Evolutionary conservation across 768 basidiomycete genomes (phyloP), one percentile per base, ranked within the genome.

Genomic region (Crucibulum laeve): DNA sequence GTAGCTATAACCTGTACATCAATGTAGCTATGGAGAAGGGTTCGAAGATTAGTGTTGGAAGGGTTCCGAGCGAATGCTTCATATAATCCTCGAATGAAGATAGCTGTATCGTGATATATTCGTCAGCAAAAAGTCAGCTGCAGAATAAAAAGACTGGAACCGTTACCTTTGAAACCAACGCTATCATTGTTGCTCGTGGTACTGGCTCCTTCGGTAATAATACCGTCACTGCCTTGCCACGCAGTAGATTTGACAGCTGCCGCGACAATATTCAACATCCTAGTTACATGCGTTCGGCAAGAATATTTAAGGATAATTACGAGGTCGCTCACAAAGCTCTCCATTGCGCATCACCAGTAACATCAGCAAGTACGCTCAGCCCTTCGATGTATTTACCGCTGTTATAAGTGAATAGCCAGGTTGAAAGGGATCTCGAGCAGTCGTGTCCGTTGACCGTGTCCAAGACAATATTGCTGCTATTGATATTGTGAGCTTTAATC

Each of bases 331-430:
- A 76, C 73, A 76, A 45, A 1, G 48, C 55, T 28, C 50, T 67
- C 73, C 74, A 76, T 25, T 61, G 55, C 19, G 48, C 36, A 46
- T 76, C 66, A 4, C 65, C 63, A 7, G 71, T 74, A 23, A 76
- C 62, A 39, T 61, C 62, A 0, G 59, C 57, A 23, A 79, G 55
- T 4, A 79, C 65, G 37, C 65, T 70, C 40, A 77, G 56, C 2
- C 76, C 77, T 50, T 79, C 77, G 18, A 79, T 64, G 39, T 64
- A 72, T 45, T 79, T 79, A 22, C 78, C 76, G 22, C 62, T 70
- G 45, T 79, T 79, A 48, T 79, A 78, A 0, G 77, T 77, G 56
- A 77, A 79, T 4, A 76, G 37, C 69, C 72, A 76, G 3, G 46
- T 62, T 3, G 68, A 52, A 2, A 74, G 66, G 0, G 74, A 72